Evolutionary conservation across 2,329 filamentous ascomycete genomes (phyloP).

Genomic region (Penicillium sp.): DNA sequence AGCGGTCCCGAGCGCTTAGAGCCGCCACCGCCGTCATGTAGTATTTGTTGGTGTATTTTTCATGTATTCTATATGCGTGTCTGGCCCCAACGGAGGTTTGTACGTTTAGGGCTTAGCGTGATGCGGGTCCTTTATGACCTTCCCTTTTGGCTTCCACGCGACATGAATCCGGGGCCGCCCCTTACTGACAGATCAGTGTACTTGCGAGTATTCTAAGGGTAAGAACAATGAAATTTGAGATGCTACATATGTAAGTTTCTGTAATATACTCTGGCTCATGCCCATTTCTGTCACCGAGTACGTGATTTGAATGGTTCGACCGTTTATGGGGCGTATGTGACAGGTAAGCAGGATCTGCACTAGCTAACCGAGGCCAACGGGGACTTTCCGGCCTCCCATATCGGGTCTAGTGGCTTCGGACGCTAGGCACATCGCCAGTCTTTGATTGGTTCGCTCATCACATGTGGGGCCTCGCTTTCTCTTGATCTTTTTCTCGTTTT

Average conservation of each 20-base stretch:
- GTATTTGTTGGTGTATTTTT: not conserved
- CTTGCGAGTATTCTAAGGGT: too few species aligned
- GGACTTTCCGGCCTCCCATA: conserved; percentile 25
- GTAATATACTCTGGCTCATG: too few species aligned
- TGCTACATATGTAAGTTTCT: too few species aligned
- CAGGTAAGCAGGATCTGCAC: conserved; percentile 33
- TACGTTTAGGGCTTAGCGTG: conserved; percentile 9
- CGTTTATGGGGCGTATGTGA: conserved; percentile 39
- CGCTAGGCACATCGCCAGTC: not conserved
- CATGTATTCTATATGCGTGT: not conserved
- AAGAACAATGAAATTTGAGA: too few species aligned
- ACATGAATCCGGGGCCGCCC: conserved; percentile 14
- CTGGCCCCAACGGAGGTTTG: conserved; percentile 19
- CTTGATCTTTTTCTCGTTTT: not conserved
- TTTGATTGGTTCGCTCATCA: not conserved
- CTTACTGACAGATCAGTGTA: not conserved
- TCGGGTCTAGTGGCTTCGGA: conserved; percentile 15
- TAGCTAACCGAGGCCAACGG: conserved; percentile 26
- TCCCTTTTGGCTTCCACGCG: conserved; percentile 25
- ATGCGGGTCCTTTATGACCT: conserved; percentile 17
- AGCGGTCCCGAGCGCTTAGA: conserved; percentile 20
- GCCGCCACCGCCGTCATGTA: conserved; percentile 18
- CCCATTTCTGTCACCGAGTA: too few species aligned
- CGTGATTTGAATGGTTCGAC: conserved; percentile 11
- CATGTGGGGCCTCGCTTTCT: not conserved